Conservation (phyloP, 1,284 basidiomycete species). For the Meripilus lineatus region DNA sequence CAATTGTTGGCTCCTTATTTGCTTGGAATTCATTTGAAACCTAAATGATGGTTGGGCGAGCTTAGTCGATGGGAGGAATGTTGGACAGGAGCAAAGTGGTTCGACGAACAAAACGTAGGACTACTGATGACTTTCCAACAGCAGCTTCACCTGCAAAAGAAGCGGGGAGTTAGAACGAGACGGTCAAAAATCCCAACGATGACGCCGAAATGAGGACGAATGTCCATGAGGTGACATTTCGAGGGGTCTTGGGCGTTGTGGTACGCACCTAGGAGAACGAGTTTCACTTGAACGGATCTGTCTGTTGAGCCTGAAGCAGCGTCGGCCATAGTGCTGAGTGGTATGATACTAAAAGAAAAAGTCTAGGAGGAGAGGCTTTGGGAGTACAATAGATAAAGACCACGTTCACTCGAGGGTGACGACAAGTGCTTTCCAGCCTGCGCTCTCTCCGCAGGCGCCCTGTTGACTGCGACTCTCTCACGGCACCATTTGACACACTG, state of each 20-base stretch:
- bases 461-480: conserved; percentile 5
- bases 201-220: not conserved
- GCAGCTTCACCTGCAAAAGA: conserved; percentile 84
- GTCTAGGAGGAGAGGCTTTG: conserved; percentile 14
- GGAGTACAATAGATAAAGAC: conserved; percentile 9
- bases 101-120: conserved; percentile 87
- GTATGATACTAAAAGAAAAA: conserved; percentile 9
- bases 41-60: conserved; percentile 31
- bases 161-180: conserved; percentile 11
- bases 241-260: not conserved
- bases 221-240: not conserved
- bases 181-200: not conserved
- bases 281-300: conserved; percentile 88
- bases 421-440: conserved; percentile 8
- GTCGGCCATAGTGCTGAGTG: conserved; percentile 53
- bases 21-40: conserved; percentile 93
- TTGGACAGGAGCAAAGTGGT: conserved; percentile 1
- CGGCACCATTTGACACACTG: too few species aligned
- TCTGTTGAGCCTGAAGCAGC: conserved; percentile 67
- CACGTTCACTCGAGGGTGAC: too few species aligned
- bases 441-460: not conserved
- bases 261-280: conserved; percentile 75
- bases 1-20: conserved; percentile 98
- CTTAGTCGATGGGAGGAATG: conserved; percentile 7
- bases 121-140: conserved; percentile 99